Evolutionary conservation across 345 rosid genomes (phyloP), one percentile per base, ranked within the genome.

Genomic region (Moricandia arvensis): DNA sequence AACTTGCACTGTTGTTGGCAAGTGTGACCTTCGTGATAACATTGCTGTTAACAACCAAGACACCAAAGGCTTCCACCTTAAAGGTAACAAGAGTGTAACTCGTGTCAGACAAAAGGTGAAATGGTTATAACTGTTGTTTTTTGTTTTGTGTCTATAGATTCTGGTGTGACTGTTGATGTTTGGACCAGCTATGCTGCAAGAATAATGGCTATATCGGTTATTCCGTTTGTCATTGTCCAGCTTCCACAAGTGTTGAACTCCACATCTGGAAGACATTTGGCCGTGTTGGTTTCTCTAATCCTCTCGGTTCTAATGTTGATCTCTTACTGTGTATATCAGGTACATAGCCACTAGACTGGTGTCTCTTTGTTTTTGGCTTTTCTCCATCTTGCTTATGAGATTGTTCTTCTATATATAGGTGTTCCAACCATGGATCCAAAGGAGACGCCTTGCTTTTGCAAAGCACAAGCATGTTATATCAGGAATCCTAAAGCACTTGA

Each of bases 251-350:
- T 84, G 76, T 77, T 92, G 66, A 61, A 76, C 51, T 89, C 97
- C 18, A 86, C 85, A 6, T 88, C 97, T 7, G 97, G 90, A 81
- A 88, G 88, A 71, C 92, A 80, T 68, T 69, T 88, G 12, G 87
- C 96, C 0, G 84, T 92, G 35, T 80, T 95, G 83, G 77, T 90
- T 80, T 86, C 89, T 8, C 85, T 95, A 18, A 53, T 88, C 41
- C 8, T 90, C 21, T 92, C 97, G 0, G 8, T 83, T n/a, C 18
- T 17, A 2, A 81, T 94, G 87, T 74, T 94, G 84, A 61, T 91
- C 67, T 76, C 93, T 51, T 94, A 94, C 78, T 91, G 98, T 79
- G 78, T 87, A 63, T 94, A 91, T 83, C 98, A 94, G 97, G 98
- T 94, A 81, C 17, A 47, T 33, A 45, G 26, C 29, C 13, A 16